These are phyloP conservation scores for Microsporum ferrugineum DNA, from an alignment of 2,329 filamentous ascomycete species.

Conservation along the genomic window DNA sequence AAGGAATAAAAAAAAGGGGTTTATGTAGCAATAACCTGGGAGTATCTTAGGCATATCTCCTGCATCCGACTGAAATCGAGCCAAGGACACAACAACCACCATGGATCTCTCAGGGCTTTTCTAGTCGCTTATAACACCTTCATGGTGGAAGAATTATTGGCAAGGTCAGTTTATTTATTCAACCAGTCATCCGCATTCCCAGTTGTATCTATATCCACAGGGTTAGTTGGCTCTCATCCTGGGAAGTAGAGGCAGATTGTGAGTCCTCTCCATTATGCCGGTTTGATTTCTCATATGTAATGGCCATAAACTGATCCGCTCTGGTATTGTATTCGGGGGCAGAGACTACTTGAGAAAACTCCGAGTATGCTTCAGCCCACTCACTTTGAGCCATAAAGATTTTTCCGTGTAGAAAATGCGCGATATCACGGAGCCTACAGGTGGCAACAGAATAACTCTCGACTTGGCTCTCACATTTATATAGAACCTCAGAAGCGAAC, in stretches of 20 bases:
- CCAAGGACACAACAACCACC: no score
- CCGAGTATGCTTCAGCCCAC: conserved; percentile 15
- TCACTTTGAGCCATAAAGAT: conserved; percentile 13
- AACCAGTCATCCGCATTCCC: no score
- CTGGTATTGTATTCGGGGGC: conserved; percentile 15
- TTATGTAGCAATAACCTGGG: no score
- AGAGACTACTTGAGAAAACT: conserved; percentile 11
- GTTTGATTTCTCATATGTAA: neutral
- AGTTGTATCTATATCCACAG: neutral
- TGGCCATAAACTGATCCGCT: conserved; percentile 12
- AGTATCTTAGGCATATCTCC: no score
- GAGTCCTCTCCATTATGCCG: neutral
- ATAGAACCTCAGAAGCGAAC: neutral
- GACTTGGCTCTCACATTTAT: neutral
- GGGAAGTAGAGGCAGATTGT: neutral
- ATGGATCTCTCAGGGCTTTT: no score
- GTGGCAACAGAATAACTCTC: neutral
- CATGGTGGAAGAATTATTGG: neutral
- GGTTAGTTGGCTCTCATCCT: neutral
- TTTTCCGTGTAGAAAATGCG: conserved; percentile 16
- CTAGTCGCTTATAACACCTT: no score
- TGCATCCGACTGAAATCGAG: no score
- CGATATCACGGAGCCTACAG: conserved; percentile 12
- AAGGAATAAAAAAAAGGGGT: no score
- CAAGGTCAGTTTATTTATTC: neutral